Evolutionary conservation across 2,329 filamentous ascomycete genomes (phyloP).

Genomic region (Didymella lethalis): DNA sequence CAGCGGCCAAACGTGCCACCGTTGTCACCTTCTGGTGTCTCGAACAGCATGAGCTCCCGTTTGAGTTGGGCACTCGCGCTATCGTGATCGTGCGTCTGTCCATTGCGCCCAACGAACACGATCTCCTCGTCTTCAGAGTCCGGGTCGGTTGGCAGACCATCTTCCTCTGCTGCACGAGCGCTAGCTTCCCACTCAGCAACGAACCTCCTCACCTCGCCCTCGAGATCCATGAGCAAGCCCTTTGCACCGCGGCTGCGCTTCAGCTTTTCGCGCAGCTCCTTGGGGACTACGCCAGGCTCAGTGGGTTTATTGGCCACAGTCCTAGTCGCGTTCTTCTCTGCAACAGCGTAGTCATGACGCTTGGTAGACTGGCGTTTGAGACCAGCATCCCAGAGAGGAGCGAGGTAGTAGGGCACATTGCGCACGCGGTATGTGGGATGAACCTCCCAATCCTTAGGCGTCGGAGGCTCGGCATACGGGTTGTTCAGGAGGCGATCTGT

Average conservation of each 20-base stretch:
- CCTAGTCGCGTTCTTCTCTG: constrained; percentile 47
- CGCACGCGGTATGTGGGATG: constrained; percentile 81
- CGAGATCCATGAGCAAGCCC: constrained; percentile 80
- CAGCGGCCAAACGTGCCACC: constrained; percentile 86
- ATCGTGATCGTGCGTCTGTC: constrained; percentile 68
- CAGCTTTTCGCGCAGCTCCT: constrained; percentile 79
- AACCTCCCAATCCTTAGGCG: constrained; percentile 82
- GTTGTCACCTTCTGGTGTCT: constrained; percentile 77
- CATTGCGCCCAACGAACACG: constrained; percentile 81
- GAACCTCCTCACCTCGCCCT: constrained; percentile 82
- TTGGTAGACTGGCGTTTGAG: constrained; percentile 57
- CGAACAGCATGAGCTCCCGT: constrained; percentile 77
- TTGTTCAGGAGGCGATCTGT: constrained; percentile 85
- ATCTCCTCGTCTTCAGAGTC: constrained; percentile 81
- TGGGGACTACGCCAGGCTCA: constrained; percentile 68
- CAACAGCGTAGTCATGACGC: constrained; percentile 44
- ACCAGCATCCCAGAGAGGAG: constrained; percentile 79
- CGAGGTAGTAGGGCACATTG: constrained; percentile 86
- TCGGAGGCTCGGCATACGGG: constrained; percentile 83
- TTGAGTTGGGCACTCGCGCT: constrained; percentile 62
- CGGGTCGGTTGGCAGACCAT: constrained; percentile 56
- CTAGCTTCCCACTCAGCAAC: constrained; percentile 69
- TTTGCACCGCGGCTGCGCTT: constrained; percentile 83
- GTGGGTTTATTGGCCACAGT: constrained; percentile 53
- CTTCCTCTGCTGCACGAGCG: constrained; percentile 57